Percentiles rank a stretch among this genome's conserved stretches.
Conservation (phyloP, 495 filamentous ascomycete species). For the Cercophora sp. region DNA sequence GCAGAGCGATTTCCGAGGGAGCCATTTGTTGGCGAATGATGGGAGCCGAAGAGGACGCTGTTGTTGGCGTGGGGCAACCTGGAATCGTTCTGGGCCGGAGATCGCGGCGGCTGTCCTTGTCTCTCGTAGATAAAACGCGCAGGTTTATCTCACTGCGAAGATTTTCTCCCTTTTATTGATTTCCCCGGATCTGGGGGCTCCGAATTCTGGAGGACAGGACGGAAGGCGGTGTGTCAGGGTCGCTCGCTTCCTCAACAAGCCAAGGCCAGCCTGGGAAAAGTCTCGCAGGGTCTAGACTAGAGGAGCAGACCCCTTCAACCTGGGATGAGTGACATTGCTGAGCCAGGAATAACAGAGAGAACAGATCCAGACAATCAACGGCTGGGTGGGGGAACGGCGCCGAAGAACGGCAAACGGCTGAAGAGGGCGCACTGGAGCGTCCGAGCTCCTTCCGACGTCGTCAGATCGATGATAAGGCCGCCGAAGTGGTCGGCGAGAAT, state of each 20-base stretch:
- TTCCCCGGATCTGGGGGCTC: constrained; percentile 1
- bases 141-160: background rate
- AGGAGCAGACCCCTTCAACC: too few relatives aligned
- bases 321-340: too few relatives aligned
- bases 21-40: constrained; percentile 9
- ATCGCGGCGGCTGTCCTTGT: background rate
- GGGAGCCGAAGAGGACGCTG: background rate
- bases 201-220: constrained; percentile 8
- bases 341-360: too few relatives aligned
- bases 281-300: too few relatives aligned
- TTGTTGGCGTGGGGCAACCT: constrained; percentile 2
- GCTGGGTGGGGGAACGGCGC: too few relatives aligned
- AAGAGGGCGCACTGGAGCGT: too few relatives aligned
- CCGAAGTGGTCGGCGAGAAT: too few relatives aligned
- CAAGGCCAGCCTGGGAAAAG: background rate
- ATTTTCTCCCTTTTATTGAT: constrained; percentile 5
- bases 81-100: too few relatives aligned
- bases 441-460: too few relatives aligned
- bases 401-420: too few relatives aligned
- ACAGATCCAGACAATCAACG: too few relatives aligned
- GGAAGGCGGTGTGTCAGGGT: constrained; percentile 7
- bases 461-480: too few relatives aligned
- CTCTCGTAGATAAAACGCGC: background rate
- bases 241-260: background rate
- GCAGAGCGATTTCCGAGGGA: constrained; percentile 11